A percentile compares a stretch with the other conserved stretches of the same genome.
phyloP scores from a whole-genome alignment of 257 asterid genomes.

The Nicotiana undulata region DNA sequence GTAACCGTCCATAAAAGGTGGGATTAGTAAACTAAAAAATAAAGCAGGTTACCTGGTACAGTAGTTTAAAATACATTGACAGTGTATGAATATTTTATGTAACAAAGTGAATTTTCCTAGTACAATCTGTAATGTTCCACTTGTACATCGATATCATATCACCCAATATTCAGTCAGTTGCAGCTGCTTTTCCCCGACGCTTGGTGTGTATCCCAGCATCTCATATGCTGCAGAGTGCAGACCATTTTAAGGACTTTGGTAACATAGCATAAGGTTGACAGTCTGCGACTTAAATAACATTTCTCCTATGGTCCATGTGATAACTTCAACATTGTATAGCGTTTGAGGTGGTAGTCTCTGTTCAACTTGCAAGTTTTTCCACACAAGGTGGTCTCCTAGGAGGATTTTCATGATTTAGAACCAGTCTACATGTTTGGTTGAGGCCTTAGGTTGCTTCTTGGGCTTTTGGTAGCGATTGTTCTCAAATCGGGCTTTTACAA shows the following conservation, averaged over 20 bases:
- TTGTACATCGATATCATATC: not conserved
- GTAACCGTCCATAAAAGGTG: not conserved
- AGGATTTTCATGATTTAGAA: slow-evolving; percentile 14
- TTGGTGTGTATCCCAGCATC: not conserved
- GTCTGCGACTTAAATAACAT: not conserved
- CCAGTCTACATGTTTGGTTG: slow-evolving; percentile 55
- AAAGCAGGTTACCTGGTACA: not conserved
- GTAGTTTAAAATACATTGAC: not conserved
- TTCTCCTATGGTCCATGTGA: not conserved
- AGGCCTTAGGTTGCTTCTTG: slow-evolving; percentile 42
- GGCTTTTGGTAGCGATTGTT: slow-evolving; percentile 64
- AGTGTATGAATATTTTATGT: not conserved
- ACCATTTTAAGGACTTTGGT: not conserved
- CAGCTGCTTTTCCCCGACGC: not conserved
- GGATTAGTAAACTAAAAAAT: not conserved
- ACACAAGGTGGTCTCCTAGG: not conserved
- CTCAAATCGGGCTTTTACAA: slow-evolving; percentile 66
- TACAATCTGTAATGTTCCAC: not conserved
- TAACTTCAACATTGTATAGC: not conserved
- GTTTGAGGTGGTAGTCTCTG: not conserved
- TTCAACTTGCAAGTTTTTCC: not conserved
- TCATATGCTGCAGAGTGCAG: not conserved
- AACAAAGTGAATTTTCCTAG: not conserved
- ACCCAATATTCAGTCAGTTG: not conserved
- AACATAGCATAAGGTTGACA: not conserved